Base-by-base conservation (phyloP, 805 yeast genomes). In the Metschnikowia cubensis region DNA sequence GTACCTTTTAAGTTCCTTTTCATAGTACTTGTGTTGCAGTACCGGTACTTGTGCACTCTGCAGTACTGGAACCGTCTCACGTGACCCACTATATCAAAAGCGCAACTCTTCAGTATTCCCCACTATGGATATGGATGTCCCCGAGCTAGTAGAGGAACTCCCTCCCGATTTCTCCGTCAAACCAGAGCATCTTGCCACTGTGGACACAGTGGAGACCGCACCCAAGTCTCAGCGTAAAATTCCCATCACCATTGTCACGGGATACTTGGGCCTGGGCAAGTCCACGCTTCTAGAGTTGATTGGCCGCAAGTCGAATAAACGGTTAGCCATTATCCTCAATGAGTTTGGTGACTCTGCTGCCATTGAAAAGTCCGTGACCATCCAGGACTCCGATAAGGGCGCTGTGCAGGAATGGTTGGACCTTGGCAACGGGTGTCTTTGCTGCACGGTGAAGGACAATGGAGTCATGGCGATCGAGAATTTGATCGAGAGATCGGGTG, bases 401-500 rank as follows among this genome's bases (percentile, higher is more conserved):
- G 71, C 82, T 2, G 85, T 87, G 46, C 88, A 90, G 59, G 97
- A 94, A 62, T 94, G 99, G 99, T 74, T 94, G 2, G 99, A 94
- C 64, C 72, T 94, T 33, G 98, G 97, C 1, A 94, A 94, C 63
- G 99, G 99, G 1, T 94, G 99, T 66, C 74, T 94, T 36, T 94
- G 99, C 64, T 94, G 99, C 62, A 88, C 98, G 0, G 96, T 95
- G 33, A 90, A 89, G 63, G 97, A 91, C 65, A 87, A 84, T 49
- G 99, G 99, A 4, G 97, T 94, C 1, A 77, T 86, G 38, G 99
- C 99, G 0, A 90, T 94, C 48, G 99, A 94, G 65, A 81, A 88
- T 50, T 77, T 94, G 58, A 83, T 92, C 52, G 84, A 82, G 31
- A 78, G 83, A 47, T 78, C 84, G 32, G 85, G 84, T 6, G 84